These are phyloP conservation scores for Thraustochytrium striatum DNA, from an alignment of 352 stramenopile species.

Conservation along the genomic window DNA sequence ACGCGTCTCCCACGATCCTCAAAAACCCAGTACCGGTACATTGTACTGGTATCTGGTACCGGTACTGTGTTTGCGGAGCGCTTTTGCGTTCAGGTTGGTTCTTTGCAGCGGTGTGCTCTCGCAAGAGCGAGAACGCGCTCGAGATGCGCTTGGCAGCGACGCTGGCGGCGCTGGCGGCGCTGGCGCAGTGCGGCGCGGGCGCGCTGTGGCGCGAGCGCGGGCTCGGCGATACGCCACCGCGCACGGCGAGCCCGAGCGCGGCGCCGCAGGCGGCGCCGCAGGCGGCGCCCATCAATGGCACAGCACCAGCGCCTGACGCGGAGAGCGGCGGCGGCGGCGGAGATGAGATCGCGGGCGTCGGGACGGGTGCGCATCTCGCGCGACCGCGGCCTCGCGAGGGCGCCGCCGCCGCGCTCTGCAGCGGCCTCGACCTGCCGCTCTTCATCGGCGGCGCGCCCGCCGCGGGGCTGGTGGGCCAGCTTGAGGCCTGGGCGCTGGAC, in stretches of 20 bases:
- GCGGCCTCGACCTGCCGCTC: background rate
- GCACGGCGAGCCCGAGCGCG: background rate
- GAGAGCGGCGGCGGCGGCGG: too few relatives aligned
- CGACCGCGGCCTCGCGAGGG: background rate
- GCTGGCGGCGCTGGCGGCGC: too few relatives aligned
- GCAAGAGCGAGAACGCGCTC: too few relatives aligned
- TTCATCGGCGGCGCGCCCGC: background rate
- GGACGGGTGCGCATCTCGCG: background rate
- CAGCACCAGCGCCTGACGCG: background rate
- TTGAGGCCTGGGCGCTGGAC: background rate
- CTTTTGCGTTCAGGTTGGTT: too few relatives aligned
- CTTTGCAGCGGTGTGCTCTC: too few relatives aligned
- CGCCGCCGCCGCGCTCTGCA: background rate
- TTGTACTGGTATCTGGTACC: too few relatives aligned
- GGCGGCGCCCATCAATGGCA: background rate
- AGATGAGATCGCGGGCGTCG: too few relatives aligned
- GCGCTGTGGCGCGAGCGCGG: too few relatives aligned
- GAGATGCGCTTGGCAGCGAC: too few relatives aligned
- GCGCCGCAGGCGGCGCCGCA: background rate
- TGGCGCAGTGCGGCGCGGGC: too few relatives aligned
- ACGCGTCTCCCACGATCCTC: background rate
- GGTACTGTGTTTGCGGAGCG: too few relatives aligned
- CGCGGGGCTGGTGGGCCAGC: background rate
- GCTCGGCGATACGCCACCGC: background rate
- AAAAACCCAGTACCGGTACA: background rate